These are phyloP conservation scores for Fusarium annulatum DNA, from an alignment of 2,329 filamentous ascomycete species.

Conservation along the genomic window DNA sequence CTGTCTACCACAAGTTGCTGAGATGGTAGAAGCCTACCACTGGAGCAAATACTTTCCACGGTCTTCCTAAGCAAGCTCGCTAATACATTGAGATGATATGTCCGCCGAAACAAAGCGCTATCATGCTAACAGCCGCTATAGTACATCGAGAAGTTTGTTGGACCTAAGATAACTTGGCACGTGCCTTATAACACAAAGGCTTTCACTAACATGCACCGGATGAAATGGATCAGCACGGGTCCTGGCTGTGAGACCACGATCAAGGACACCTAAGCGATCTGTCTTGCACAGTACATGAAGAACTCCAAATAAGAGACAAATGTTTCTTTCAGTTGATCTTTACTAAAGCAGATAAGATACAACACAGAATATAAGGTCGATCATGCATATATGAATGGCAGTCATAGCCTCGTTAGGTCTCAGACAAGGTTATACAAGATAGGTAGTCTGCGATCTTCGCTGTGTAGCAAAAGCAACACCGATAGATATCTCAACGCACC, in stretches of 20 bases:
- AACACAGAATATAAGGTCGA: background rate
- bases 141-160: slow-evolving; percentile 18
- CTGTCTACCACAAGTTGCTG: slow-evolving; percentile 23
- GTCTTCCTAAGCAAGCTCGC: slow-evolving; percentile 17
- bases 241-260: slow-evolving; percentile 35
- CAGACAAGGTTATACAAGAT: slow-evolving; percentile 2
- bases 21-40: slow-evolving; percentile 30
- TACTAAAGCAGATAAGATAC: background rate
- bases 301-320: background rate
- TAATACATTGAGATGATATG: slow-evolving; percentile 16
- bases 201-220: background rate
- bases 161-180: background rate
- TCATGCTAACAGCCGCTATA: background rate
- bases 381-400: background rate
- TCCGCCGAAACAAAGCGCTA: background rate
- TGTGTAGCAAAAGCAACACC: background rate
- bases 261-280: slow-evolving; percentile 2
- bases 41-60: slow-evolving; percentile 13
- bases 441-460: background rate
- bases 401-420: background rate
- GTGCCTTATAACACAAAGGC: background rate
- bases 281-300: background rate
- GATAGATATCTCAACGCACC: background rate
- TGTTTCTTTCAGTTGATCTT: background rate
- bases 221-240: slow-evolving; percentile 36